Evolutionary conservation across 441 rosid genomes (phyloP).

Genomic region (Francoa sonchifolia): DNA sequence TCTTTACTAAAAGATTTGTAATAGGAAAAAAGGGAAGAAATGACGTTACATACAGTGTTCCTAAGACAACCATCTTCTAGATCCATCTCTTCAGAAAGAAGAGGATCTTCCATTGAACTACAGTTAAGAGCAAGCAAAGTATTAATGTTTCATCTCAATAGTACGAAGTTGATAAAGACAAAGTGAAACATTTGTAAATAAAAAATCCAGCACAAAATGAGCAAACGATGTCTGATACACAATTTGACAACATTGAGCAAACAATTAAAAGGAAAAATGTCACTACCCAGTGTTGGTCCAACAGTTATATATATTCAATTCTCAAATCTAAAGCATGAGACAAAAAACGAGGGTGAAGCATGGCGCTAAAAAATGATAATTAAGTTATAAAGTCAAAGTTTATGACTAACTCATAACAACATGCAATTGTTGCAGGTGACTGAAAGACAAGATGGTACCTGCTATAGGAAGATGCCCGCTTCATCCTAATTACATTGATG

Average conservation of each 20-base stretch:
- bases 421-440: constrained; percentile 1
- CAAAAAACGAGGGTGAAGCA: background rate
- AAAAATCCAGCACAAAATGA: background rate
- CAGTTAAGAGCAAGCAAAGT: constrained; percentile 12
- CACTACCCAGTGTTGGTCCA: no score
- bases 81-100: constrained; percentile 29
- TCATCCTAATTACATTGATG: constrained; percentile 43
- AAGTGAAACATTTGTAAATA: background rate
- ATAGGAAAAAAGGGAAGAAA: background rate
- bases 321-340: background rate
- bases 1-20: background rate
- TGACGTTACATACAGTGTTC: constrained; percentile 29
- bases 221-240: background rate
- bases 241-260: background rate
- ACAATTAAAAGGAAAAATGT: background rate
- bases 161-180: background rate
- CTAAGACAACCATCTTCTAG: constrained; percentile 31
- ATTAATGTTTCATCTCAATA: constrained; percentile 6
- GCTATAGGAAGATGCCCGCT: constrained; percentile 20
- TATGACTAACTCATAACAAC: constrained; percentile 7
- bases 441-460: constrained; percentile 28
- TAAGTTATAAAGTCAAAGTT: background rate
- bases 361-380: background rate
- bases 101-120: constrained; percentile 61
- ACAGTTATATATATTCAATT: no score